A percentile compares a stretch with the other conserved stretches of the same genome.
These are phyloP conservation scores for Citrullus amarus DNA, from an alignment of 306 rosid species.

Conservation along the genomic window DNA sequence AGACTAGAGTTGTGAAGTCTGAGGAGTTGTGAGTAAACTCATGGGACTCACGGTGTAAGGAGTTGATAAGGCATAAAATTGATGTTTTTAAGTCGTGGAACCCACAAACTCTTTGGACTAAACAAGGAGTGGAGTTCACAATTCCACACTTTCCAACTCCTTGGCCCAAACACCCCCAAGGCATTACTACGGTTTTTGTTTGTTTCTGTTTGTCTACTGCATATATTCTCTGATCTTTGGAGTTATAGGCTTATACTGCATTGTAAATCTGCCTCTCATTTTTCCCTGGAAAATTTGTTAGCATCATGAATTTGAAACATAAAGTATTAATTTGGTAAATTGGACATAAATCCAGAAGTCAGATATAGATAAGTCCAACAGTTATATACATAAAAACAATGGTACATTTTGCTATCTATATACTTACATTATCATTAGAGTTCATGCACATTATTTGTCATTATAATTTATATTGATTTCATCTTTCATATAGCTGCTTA, in stretches of 20 bases:
- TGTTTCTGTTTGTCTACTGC: not conserved
- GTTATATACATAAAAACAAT: not conserved
- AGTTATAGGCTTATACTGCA: not conserved
- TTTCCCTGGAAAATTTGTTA: not conserved
- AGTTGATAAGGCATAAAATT: no score
- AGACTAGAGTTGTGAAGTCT: no score
- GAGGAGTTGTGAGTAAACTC: no score
- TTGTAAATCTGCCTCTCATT: not conserved
- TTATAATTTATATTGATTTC: conserved; percentile 6
- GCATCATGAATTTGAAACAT: not conserved
- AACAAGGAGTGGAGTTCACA: no score
- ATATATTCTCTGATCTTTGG: not conserved
- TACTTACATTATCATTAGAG: not conserved
- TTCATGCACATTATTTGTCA: not conserved
- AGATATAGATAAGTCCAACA: not conserved
- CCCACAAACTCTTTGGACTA: no score
- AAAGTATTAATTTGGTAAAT: not conserved
- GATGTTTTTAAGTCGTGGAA: no score
- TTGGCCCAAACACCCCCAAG: no score
- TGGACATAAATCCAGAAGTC: not conserved
- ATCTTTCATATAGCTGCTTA: conserved; percentile 58
- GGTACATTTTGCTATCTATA: not conserved
- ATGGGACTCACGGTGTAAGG: no score
- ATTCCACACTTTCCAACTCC: no score
- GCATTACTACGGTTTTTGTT: not conserved